Evolutionary conservation across 805 yeast species (phyloP).

Genomic region (Saccharomycopsis lassenensis): DNA sequence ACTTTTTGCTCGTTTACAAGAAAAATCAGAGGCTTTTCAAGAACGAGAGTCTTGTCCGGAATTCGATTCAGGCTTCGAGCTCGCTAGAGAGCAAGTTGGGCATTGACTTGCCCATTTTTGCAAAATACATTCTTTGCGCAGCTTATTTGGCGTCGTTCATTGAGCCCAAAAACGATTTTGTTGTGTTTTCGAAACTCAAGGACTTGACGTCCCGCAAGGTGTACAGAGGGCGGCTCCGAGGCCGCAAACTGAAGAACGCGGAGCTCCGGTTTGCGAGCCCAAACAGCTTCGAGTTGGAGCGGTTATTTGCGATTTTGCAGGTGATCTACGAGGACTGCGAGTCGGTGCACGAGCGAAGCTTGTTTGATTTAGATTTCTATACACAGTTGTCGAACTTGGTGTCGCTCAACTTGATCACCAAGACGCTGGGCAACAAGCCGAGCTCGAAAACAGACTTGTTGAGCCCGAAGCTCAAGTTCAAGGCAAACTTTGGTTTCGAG

Average conservation of each 20-base stretch:
- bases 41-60: conserved; percentile 3
- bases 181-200: conserved; percentile 28
- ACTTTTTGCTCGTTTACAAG: conserved; percentile 7
- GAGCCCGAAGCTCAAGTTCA: conserved; percentile 12
- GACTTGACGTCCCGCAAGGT: conserved; percentile 5
- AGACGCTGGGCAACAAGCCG: conserved; percentile 26
- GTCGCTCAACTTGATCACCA: conserved; percentile 29
- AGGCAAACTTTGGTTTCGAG: conserved; percentile 13
- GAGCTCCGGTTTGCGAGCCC: conserved; percentile 31
- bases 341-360: not conserved
- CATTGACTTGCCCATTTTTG: conserved; percentile 29
- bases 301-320: conserved; percentile 33
- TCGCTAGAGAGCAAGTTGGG: not conserved
- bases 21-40: conserved; percentile 10
- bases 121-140: conserved; percentile 33
- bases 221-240: not conserved
- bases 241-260: conserved; percentile 17
- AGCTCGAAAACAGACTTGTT: conserved; percentile 23
- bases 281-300: conserved; percentile 32
- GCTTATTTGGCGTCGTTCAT: conserved; percentile 35
- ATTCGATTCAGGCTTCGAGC: not conserved
- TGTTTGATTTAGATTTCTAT: conserved; percentile 28
- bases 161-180: conserved; percentile 30
- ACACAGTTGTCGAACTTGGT: conserved; percentile 32
- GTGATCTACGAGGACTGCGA: conserved; percentile 27